Base-by-base conservation (phyloP, 179 eudicot genomes). In the Silene vulgaris region DNA sequence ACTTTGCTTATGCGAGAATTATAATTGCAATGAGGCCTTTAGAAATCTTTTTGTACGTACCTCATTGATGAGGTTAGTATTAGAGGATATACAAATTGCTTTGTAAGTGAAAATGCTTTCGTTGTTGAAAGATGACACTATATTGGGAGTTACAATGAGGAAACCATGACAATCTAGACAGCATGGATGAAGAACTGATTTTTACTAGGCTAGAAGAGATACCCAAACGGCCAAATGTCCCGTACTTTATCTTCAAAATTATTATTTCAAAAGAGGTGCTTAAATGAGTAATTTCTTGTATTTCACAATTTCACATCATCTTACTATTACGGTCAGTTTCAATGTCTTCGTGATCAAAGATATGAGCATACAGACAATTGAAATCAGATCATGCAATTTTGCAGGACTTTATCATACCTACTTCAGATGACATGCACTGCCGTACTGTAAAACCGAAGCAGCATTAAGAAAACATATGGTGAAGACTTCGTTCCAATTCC, bases 361-460 rank as follows among this genome's bases (percentile, higher is more conserved):
- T 62, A 5, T 48, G 61, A 21, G 14, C 1, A 14, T n/a, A 14
- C 16, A 9, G 43, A 12, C 61, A n/a, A n/a, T 45, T 52, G 60
- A 32, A 48, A 20, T 78, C 62, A 9, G 19, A 8, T 43, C 62
- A 40, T 67, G 43, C 74, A 11, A 72, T 60, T 68, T 30, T 13
- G 29, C 74, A 73, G 67, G 65, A 69, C 29, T 29, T 59, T 11
- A 45, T 13, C 65, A 16, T 65, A 30, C 35, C 52, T 45, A 45
- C 52, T 45, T 45, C 52, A 7, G 14, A 45, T 45, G 14, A 11
- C 52, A 45, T 0, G 52, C 52, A 45, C 3, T 45, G 14, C 52
- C 14, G 52, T 54, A 54, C 65, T 72, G 63, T 30, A 52, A 65
- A 56, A 40, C 3, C 35, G 60, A 23, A 73, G 72, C 68, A 66